phyloP scores from a whole-genome alignment of 1,284 basidiomycete species.

The Fistulina hepatica region DNA sequence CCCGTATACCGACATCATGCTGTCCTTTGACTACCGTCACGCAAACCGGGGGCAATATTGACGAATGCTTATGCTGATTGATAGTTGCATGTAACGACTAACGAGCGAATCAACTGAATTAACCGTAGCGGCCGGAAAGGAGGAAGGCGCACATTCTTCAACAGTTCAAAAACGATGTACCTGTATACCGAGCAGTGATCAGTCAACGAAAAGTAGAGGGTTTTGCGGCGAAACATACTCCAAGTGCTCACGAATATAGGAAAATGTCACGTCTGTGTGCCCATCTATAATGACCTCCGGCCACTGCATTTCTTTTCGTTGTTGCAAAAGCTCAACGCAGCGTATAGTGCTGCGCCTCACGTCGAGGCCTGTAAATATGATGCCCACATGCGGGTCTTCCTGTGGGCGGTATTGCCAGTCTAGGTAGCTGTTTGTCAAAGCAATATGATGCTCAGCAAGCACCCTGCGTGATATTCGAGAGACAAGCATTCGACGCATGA shows the following conservation, averaged over 20 bases:
- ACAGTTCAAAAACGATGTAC: slow-evolving; percentile 80
- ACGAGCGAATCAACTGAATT: slow-evolving; percentile 2
- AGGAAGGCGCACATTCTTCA: slow-evolving; percentile 76
- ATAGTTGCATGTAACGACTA: slow-evolving; percentile 64
- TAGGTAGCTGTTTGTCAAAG: slow-evolving; percentile 58
- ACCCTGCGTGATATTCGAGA: slow-evolving; percentile 86
- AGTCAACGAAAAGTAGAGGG: background rate
- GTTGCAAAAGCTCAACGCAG: slow-evolving; percentile 51
- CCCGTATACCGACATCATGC: slow-evolving; percentile 65
- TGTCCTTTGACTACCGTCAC: slow-evolving; percentile 67
- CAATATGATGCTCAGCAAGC: slow-evolving; percentile 82
- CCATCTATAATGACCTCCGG: slow-evolving; percentile 69
- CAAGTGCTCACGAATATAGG: slow-evolving; percentile 84
- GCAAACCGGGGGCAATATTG: slow-evolving; percentile 43
- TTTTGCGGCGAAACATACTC: slow-evolving; percentile 41
- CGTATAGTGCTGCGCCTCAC: slow-evolving; percentile 63
- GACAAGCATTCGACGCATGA: slow-evolving; percentile 86
- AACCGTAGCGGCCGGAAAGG: slow-evolving; percentile 2
- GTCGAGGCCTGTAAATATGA: slow-evolving; percentile 72
- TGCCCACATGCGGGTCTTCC: slow-evolving; percentile 65
- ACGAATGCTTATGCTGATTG: slow-evolving; percentile 33
- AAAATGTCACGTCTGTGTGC: slow-evolving; percentile 60
- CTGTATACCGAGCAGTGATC: slow-evolving; percentile 30
- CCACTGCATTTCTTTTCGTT: slow-evolving; percentile 32
- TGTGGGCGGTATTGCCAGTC: slow-evolving; percentile 26